phyloP scores from a whole-genome alignment of 2,329 filamentous ascomycete genomes.

The Alternaria angustiovoidea region DNA sequence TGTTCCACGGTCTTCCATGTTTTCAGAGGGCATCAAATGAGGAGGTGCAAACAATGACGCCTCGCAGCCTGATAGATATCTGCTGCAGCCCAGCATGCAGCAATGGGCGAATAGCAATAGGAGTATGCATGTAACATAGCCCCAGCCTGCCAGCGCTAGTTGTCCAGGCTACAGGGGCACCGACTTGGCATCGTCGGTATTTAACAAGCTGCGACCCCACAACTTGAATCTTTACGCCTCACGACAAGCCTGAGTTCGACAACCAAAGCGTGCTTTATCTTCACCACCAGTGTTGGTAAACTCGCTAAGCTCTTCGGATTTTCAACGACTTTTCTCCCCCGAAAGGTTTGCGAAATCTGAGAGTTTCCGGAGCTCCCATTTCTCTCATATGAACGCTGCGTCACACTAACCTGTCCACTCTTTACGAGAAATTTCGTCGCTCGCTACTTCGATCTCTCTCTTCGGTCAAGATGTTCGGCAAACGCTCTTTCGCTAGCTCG shows the following conservation, averaged over 20 bases:
- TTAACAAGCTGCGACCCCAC: slow-evolving; percentile 45
- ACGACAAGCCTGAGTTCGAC: slow-evolving; percentile 52
- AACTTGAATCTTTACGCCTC: slow-evolving; percentile 44
- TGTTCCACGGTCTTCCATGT: slow-evolving; percentile 28
- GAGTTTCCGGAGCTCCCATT: slow-evolving; percentile 63
- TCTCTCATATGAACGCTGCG: slow-evolving; percentile 58
- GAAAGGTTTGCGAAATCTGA: slow-evolving; percentile 48
- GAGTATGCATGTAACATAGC: slow-evolving; percentile 36
- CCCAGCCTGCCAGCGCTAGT: slow-evolving; percentile 38
- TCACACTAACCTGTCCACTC: slow-evolving; percentile 60
- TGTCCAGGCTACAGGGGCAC: slow-evolving; percentile 36
- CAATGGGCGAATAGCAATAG: slow-evolving; percentile 41
- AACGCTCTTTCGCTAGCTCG: slow-evolving; percentile 80
- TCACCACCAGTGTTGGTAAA: slow-evolving; percentile 45
- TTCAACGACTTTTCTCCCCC: slow-evolving; percentile 42
- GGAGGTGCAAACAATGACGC: slow-evolving; percentile 21
- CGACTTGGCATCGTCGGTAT: slow-evolving; percentile 40
- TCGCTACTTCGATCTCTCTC: slow-evolving; percentile 52
- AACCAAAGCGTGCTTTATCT: slow-evolving; percentile 49
- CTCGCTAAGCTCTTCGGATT: slow-evolving; percentile 48
- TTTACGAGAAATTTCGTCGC: slow-evolving; percentile 56
- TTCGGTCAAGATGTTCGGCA: slow-evolving; percentile 76
- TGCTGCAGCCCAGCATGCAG: slow-evolving; percentile 24
- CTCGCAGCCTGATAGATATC: slow-evolving; percentile 30
- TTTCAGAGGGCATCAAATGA: slow-evolving; percentile 27